A percentile compares a stretch with the other conserved stretches of the same genome.
phyloP scores from a whole-genome alignment of 2,329 filamentous ascomycete species.

The Xylaria sp. region DNA sequence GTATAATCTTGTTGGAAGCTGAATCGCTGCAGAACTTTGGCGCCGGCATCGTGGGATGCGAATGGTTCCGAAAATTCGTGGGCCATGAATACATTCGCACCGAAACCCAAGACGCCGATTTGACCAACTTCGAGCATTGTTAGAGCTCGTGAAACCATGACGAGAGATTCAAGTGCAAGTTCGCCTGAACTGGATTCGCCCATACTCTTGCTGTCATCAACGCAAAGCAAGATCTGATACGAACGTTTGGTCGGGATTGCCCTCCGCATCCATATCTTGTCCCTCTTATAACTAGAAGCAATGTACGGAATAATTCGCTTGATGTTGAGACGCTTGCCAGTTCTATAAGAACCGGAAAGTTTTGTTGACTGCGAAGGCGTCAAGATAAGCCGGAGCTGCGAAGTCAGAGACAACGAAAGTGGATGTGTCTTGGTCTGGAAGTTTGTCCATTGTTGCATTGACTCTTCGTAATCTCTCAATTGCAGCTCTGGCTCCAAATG shows the following conservation, averaged over 20 bases:
- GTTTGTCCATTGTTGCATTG: slow-evolving; percentile 82
- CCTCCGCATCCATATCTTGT: slow-evolving; percentile 99
- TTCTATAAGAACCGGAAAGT: slow-evolving; percentile 94
- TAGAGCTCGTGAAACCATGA: slow-evolving; percentile 86
- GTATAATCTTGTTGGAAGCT: slow-evolving; percentile 87
- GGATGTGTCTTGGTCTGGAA: slow-evolving; percentile 87
- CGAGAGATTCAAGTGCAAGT: slow-evolving; percentile 92
- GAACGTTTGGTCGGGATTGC: slow-evolving; percentile 90
- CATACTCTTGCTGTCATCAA: slow-evolving; percentile 97
- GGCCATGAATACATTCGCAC: slow-evolving; percentile 81
- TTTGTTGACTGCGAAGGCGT: slow-evolving; percentile 95
- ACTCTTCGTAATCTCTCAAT: slow-evolving; percentile 61
- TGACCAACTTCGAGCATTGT: slow-evolving; percentile 95
- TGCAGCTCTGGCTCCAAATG: slow-evolving; percentile 65
- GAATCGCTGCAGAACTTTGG: slow-evolving; percentile 85
- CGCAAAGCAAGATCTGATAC: slow-evolving; percentile 97
- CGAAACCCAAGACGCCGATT: slow-evolving; percentile 91
- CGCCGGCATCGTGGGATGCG: slow-evolving; percentile 78
- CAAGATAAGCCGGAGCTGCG: slow-evolving; percentile 94
- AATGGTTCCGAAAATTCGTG: slow-evolving; percentile 88
- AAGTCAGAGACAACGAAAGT: slow-evolving; percentile 88
- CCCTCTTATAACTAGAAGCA: slow-evolving; percentile 95
- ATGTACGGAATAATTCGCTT: slow-evolving; percentile 99
- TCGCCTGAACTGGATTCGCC: slow-evolving; percentile 78
- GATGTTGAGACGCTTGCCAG: slow-evolving; percentile 97